Evolutionary conservation across 176 grass and related monocot genomes (phyloP).

Genomic region (Cymbopogon citratus): DNA sequence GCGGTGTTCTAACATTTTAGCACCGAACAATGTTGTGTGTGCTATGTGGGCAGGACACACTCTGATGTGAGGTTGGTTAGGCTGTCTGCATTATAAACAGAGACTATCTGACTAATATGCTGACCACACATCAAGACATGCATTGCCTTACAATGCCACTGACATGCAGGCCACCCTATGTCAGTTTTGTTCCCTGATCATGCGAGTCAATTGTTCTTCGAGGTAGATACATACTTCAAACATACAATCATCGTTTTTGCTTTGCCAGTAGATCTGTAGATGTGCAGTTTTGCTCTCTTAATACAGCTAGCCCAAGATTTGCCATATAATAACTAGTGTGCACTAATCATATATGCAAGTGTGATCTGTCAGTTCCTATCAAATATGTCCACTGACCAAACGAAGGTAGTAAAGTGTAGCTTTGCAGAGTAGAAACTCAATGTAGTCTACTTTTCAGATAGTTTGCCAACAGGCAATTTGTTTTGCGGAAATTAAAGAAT

Average conservation of each 20-base stretch:
- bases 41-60: neutral
- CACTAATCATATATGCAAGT: neutral
- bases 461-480: too few relatives aligned
- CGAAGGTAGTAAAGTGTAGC: neutral
- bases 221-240: neutral
- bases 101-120: neutral
- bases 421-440: too few relatives aligned
- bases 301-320: neutral
- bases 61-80: neutral
- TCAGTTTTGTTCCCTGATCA: neutral
- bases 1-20: neutral
- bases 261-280: neutral
- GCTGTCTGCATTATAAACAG: neutral
- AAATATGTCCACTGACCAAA: neutral
- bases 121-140: neutral
- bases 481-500: neutral
- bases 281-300: neutral
- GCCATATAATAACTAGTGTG: neutral
- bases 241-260: neutral
- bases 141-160: neutral
- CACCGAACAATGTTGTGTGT: neutral
- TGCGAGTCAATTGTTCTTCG: neutral
- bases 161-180: neutral
- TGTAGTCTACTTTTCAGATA: too few relatives aligned
- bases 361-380: neutral